Evolutionary conservation across 2,329 filamentous ascomycete species (phyloP).

Genomic region (Pseudopyrenochaeta lycopersici): DNA sequence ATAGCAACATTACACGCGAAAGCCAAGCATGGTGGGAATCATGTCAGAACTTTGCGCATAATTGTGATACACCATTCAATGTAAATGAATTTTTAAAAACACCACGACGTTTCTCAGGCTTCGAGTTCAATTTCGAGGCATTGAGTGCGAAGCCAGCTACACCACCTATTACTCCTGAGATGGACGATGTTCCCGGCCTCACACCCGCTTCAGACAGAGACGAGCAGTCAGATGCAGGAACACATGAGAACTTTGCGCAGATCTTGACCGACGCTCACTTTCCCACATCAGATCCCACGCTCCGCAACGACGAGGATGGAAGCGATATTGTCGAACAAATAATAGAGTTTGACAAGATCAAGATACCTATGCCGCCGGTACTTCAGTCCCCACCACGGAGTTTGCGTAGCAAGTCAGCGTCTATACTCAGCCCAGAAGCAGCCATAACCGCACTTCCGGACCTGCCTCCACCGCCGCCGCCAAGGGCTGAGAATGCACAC

Average conservation of each 20-base stretch:
- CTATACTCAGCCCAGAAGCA: constrained; percentile 13
- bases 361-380: constrained; percentile 25
- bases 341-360: constrained; percentile 31
- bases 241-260: not conserved
- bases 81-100: constrained; percentile 37
- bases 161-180: constrained; percentile 21
- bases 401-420: constrained; percentile 15
- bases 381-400: constrained; percentile 33
- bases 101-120: constrained; percentile 34
- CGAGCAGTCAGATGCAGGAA: constrained; percentile 16
- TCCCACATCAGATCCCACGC: constrained; percentile 6
- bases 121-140: constrained; percentile 35
- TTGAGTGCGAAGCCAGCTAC: constrained; percentile 11
- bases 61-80: constrained; percentile 35
- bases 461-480: constrained; percentile 1
- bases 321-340: constrained; percentile 37
- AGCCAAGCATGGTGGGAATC: constrained; percentile 36
- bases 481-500: constrained; percentile 6
- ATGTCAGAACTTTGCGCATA: constrained; percentile 37
- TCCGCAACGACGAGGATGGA: constrained; percentile 11
- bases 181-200: constrained; percentile 29
- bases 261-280: not conserved
- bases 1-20: constrained; percentile 21
- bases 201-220: constrained; percentile 27
- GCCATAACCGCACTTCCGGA: constrained; percentile 28